phyloP scores from a whole-genome alignment of 2,329 filamentous ascomycete genomes.

The Stachybotrys chartarum region DNA sequence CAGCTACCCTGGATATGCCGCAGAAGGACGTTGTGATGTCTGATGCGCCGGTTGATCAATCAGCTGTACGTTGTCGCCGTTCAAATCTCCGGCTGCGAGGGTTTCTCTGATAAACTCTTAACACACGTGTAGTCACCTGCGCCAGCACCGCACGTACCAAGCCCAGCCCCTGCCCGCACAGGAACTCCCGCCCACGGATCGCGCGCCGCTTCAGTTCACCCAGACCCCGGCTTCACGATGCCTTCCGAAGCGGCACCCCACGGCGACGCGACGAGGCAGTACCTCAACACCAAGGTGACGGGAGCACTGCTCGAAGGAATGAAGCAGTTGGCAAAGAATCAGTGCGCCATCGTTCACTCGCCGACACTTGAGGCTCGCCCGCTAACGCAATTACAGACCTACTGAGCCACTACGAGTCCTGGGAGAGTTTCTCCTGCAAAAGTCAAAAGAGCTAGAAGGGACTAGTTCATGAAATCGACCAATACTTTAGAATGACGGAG shows the following conservation, averaged over 20 bases:
- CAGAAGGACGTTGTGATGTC: constrained; percentile 35
- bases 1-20: constrained; percentile 14
- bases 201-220: constrained; percentile 49
- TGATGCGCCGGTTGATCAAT: constrained; percentile 33
- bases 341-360: constrained; percentile 44
- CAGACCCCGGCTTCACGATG: constrained; percentile 45
- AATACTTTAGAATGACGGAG: constrained; percentile 4
- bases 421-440: constrained; percentile 64
- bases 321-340: constrained; percentile 63
- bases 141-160: constrained; percentile 27
- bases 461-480: constrained; percentile 9
- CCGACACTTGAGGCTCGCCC: neutral
- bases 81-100: neutral
- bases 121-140: constrained; percentile 25
- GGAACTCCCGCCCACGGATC: constrained; percentile 45
- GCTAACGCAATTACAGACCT: constrained; percentile 36
- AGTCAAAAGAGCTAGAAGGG: constrained; percentile 56
- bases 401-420: constrained; percentile 61
- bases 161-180: constrained; percentile 35
- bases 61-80: constrained; percentile 23
- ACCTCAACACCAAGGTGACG: constrained; percentile 65
- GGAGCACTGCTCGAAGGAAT: constrained; percentile 64
- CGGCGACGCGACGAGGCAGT: constrained; percentile 62
- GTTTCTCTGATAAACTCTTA: neutral
- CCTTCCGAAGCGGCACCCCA: constrained; percentile 54